A percentile compares a stretch with the other conserved stretches of the same genome.
phyloP scores from a whole-genome alignment of 2,329 filamentous ascomycete species.

The Paracoccidioides brasiliensis region DNA sequence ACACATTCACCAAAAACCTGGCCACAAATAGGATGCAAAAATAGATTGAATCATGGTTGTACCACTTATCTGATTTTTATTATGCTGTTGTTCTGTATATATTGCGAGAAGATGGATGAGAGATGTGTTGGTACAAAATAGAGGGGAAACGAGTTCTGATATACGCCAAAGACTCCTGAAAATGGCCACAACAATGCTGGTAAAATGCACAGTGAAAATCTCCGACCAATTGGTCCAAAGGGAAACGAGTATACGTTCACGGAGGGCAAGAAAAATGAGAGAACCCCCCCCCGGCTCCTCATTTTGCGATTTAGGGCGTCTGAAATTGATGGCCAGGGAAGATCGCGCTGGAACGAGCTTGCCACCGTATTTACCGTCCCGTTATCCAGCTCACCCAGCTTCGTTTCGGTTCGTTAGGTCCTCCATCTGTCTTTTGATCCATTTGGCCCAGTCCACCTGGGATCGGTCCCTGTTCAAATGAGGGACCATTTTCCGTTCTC shows the following conservation, averaged over 20 bases:
- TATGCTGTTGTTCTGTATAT: background rate
- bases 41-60: background rate
- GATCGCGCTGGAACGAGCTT: background rate
- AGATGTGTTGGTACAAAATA: background rate
- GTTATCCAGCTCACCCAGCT: conserved; percentile 31
- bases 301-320: background rate
- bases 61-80: background rate
- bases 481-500: conserved; percentile 16
- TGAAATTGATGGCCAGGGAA: background rate
- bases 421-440: background rate
- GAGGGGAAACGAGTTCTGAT: background rate
- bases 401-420: conserved; percentile 19
- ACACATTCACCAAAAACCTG: background rate
- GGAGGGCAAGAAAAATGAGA: background rate
- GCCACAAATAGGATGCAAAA: background rate
- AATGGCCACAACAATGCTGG: conserved; percentile 1
- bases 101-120: background rate
- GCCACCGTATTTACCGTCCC: conserved; percentile 18
- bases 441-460: background rate
- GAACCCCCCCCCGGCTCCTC: background rate
- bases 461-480: background rate
- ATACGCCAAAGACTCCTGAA: conserved; percentile 1
- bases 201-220: conserved; percentile 1
- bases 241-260: background rate
- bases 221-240: background rate